Evolutionary conservation across 2,329 filamentous ascomycete species (phyloP), one percentile per base, ranked within the genome.

Genomic region (Chalaropsis ovoidea): DNA sequence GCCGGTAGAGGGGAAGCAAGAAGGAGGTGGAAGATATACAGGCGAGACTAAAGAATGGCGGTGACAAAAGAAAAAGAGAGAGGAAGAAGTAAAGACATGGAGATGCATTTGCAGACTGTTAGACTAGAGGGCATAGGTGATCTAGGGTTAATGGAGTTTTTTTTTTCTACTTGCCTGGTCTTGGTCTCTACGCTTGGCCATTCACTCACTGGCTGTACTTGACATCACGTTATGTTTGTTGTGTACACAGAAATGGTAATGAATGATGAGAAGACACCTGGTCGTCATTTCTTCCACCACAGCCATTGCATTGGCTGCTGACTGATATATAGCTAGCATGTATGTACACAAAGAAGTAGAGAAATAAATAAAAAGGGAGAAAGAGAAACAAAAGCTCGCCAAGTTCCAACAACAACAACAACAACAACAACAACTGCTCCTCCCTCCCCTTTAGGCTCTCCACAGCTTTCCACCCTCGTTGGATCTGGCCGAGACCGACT

Each of bases 381-480:
- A 54, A 58, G n/a, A 35, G 27, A 58, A 58, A 58, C 15, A 17
- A 19, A 35, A 39, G 31, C 31, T n/a, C n/a, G n/a, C n/a, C n/a
- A n/a, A n/a, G n/a, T n/a, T n/a, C n/a, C n/a, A n/a, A 35, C 22
- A 56, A 4, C 13, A 31, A 52, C 22, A 8, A 56, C 22, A 7
- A 35, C 22, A 56, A 4, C 13, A 31, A 52, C 22, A 8, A 56
- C 22, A 7, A 27, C 52, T 27, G 2, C 13, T 11, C 15, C 52
- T 35, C 52, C 19, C 19, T 6, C 19, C 54, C 27, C 17, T 19
- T 19, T 58, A 58, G n/a, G 54, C 54, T 19, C 31, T 58, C 54
- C 54, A 58, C 27, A 71, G 69, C 49, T 70, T 69, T 7, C 70
- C 69, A 10, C 67, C 66, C 0, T 45, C 61, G 43, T 68, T 68